Conservation (phyloP, 371 early-diverging fungal species). For the Mortierella sp. region DNA sequence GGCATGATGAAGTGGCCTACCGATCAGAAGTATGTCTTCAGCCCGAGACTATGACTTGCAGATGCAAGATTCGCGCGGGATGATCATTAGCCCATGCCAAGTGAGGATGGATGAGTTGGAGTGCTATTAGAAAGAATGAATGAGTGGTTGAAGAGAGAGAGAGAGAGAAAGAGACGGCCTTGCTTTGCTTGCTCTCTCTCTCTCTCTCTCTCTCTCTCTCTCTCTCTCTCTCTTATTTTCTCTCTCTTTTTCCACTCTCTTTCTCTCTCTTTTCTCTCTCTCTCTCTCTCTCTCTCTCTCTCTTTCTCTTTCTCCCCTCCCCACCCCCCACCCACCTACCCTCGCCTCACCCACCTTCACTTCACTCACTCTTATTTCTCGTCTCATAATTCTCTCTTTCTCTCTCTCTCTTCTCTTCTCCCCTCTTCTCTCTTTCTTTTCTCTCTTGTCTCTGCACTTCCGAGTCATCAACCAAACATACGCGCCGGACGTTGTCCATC, state of each 20-base stretch:
- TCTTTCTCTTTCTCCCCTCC: background rate
- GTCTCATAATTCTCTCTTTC: too few relatives aligned
- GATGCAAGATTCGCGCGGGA: too few relatives aligned
- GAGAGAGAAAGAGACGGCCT: background rate
- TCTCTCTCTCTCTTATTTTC: background rate
- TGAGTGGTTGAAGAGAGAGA: background rate
- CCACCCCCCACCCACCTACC: background rate
- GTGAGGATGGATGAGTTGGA: background rate
- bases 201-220: background rate
- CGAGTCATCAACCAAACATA: background rate
- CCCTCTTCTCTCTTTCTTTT: background rate
- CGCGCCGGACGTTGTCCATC: too few relatives aligned
- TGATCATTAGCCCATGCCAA: too few relatives aligned
- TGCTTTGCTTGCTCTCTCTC: background rate
- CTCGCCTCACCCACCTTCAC: too few relatives aligned
- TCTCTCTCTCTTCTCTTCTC: too few relatives aligned
- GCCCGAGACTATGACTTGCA: too few relatives aligned
- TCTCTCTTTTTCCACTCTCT: background rate
- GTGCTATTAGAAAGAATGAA: background rate
- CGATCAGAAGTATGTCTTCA: too few relatives aligned
- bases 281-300: slow-evolving; percentile 1
- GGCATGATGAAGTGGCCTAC: too few relatives aligned
- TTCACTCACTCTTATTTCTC: too few relatives aligned
- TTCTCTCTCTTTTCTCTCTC: background rate
- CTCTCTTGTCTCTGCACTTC: background rate